phyloP scores from a whole-genome alignment of 164 flowering plant genomes.

The Malania oleifera region DNA sequence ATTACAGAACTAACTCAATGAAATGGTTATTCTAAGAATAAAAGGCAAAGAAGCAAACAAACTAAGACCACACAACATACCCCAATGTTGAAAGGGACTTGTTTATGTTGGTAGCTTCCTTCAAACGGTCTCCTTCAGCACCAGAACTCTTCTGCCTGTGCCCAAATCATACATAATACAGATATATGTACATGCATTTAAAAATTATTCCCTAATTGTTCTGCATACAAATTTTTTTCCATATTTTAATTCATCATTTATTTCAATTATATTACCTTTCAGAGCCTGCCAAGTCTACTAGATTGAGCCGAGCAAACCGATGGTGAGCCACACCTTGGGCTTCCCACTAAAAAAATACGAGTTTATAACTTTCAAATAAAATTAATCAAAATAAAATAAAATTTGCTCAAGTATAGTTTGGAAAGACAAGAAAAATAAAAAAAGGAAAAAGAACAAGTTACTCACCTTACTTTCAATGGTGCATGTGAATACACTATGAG shows the following conservation, averaged over 20 bases:
- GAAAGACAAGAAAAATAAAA: not conserved
- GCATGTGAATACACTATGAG: constrained; percentile 97
- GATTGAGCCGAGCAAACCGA: constrained; percentile 93
- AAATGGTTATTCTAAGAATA: not conserved
- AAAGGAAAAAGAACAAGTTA: not conserved
- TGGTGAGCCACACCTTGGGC: constrained; percentile 90
- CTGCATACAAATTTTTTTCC: not conserved
- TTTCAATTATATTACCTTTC: constrained; percentile 61
- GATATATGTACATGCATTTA: not conserved
- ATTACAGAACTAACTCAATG: not conserved
- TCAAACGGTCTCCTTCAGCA: constrained; percentile 98
- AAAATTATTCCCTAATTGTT: not conserved
- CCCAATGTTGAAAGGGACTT: constrained; percentile 98
- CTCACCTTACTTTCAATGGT: constrained; percentile 83
- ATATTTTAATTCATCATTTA: not conserved
- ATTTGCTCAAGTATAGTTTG: not conserved
- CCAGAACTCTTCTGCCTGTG: constrained; percentile 99
- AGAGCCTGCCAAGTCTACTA: constrained; percentile 98
- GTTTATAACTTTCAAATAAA: no score
- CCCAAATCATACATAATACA: not conserved
- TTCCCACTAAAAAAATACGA: constrained; percentile 90
- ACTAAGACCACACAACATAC: constrained; percentile 37
- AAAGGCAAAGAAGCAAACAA: not conserved
- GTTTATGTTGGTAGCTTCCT: constrained; percentile 98
- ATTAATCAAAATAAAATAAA: no score